These are phyloP conservation scores for Trichoderma reesei DNA, from an alignment of 495 filamentous ascomycete genomes.

Conservation along the genomic window DNA sequence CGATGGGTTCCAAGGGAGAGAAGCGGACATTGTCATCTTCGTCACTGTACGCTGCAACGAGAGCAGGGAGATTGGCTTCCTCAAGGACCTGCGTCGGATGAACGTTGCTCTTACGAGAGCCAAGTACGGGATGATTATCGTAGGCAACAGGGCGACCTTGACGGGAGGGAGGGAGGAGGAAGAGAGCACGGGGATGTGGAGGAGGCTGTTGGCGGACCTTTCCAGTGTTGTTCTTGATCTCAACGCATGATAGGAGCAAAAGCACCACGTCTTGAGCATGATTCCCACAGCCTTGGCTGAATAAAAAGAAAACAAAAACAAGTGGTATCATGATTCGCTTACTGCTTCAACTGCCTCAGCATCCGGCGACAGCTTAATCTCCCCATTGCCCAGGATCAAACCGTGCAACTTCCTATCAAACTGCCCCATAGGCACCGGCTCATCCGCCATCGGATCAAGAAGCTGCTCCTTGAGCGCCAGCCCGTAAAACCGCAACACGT, in stretches of 20 bases:
- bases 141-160: conserved; percentile 33
- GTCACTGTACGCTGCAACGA: conserved; percentile 40
- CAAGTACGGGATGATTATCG: conserved; percentile 32
- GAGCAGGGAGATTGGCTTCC: conserved; percentile 37
- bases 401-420: conserved; percentile 60
- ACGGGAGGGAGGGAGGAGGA: conserved; percentile 16
- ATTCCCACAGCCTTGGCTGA: neutral
- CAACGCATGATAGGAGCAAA: neutral
- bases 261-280: neutral
- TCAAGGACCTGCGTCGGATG: conserved; percentile 39
- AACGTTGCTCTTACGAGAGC: conserved; percentile 44
- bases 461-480: conserved; percentile 84
- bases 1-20: conserved; percentile 43
- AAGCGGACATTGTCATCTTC: conserved; percentile 43
- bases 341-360: neutral
- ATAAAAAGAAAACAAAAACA: too few species aligned
- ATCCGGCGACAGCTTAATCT: conserved; percentile 13
- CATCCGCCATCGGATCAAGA: conserved; percentile 43
- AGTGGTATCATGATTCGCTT: neutral
- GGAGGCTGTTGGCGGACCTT: conserved; percentile 11
- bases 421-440: conserved; percentile 52
- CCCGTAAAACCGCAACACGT: conserved; percentile 58
- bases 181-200: conserved; percentile 17
- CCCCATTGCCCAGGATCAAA: conserved; percentile 44
- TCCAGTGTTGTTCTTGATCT: neutral